Evolutionary conservation across 805 yeast genomes (phyloP), one percentile per base, ranked within the genome.

Genomic region (Candida suzukii): DNA sequence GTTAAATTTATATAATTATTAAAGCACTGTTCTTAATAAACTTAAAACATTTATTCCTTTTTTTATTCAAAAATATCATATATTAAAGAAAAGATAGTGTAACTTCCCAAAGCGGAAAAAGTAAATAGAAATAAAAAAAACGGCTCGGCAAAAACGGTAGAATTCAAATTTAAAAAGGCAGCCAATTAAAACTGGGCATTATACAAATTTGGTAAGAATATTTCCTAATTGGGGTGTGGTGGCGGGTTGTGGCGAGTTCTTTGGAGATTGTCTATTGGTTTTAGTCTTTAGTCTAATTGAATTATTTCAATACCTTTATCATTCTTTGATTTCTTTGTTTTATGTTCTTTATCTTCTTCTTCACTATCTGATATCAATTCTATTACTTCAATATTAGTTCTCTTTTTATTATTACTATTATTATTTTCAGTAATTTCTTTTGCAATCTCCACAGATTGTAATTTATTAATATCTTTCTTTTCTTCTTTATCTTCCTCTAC

Each of bases 131-230:
- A n/a, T 14, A 31, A 31, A 13, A n/a, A 29, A 31, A 31, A 31
- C 35, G 35, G 35, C 35, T 31, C 35, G 35, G 35, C 35, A 18
- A 31, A 12, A 17, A 31, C 35, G 35, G 35, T 18, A 9, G 17
- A 24, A 24, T 24, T 24, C 10, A 8, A n/a, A n/a, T n/a, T n/a
- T n/a, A 16, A 29, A 29, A n/a, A 27, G 30, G n/a, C 30, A 27
- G n/a, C 30, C 30, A 13, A n/a, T 5, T 5, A 14, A 8, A n/a
- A 14, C 30, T 8, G 30, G 30, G n/a, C n/a, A n/a, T n/a, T n/a
- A n/a, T n/a, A n/a, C n/a, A n/a, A n/a, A n/a, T 29, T n/a, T 11
- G 35, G 35, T 6, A 19, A 31, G n/a, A 7, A 7, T 4, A 9
- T 17, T 31, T 22, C 35, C 35, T 31, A 16, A 10, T 31, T 20